phyloP scores from a whole-genome alignment of 2,329 filamentous ascomycete genomes.

The Alternaria infectoria region DNA sequence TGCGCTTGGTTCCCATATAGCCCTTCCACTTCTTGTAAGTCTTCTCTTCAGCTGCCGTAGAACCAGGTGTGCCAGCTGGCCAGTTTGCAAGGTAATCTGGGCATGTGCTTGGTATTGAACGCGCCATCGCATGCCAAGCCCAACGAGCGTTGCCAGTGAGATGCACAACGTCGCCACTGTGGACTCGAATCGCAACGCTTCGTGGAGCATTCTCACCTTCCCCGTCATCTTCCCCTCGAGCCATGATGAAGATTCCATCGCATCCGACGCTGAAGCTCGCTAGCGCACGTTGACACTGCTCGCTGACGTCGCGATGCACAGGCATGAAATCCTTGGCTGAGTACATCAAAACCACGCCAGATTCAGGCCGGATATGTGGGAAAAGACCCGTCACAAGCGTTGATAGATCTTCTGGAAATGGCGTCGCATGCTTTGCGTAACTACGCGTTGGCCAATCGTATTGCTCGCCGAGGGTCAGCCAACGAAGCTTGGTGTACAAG shows the following conservation, averaged over 20 bases:
- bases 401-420: slow-evolving; percentile 77
- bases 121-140: slow-evolving; percentile 95
- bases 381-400: slow-evolving; percentile 74
- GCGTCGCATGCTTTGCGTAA: slow-evolving; percentile 74
- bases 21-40: slow-evolving; percentile 49
- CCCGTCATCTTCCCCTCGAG: slow-evolving; percentile 50
- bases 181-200: slow-evolving; percentile 56
- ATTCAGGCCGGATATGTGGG: slow-evolving; percentile 79
- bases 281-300: slow-evolving; percentile 79
- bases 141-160: slow-evolving; percentile 84
- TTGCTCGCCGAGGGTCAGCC: slow-evolving; percentile 93
- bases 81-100: slow-evolving; percentile 76
- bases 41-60: slow-evolving; percentile 38
- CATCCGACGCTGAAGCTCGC: slow-evolving; percentile 91
- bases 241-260: slow-evolving; percentile 84
- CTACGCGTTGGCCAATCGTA: slow-evolving; percentile 94
- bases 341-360: slow-evolving; percentile 94
- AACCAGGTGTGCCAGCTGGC: slow-evolving; percentile 61
- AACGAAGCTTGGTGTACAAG: slow-evolving; percentile 81
- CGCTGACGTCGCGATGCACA: slow-evolving; percentile 92
- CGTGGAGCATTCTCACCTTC: slow-evolving; percentile 37
- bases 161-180: slow-evolving; percentile 87
- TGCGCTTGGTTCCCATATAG: slow-evolving; percentile 49
- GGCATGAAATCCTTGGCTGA: slow-evolving; percentile 89
- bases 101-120: slow-evolving; percentile 80